Percentiles rank a stretch among this genome's conserved stretches.
Conservation (phyloP, 306 rosid genomes). For the Ammopiptanthus mongolicus region DNA sequence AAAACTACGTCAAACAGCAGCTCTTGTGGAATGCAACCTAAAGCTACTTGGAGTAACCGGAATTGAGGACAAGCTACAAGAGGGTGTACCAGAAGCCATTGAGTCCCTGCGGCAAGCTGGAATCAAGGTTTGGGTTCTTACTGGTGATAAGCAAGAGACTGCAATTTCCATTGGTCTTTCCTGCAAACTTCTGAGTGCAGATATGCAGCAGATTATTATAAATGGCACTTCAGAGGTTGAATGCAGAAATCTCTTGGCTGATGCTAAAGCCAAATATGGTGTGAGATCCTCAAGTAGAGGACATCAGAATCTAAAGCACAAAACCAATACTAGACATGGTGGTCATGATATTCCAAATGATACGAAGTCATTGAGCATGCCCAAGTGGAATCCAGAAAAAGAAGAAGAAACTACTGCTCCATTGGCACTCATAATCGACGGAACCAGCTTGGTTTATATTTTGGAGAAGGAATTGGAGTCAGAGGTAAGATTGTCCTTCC, state of each 20-base stretch:
- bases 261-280: constrained; percentile 50
- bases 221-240: constrained; percentile 61
- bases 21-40: constrained; percentile 58
- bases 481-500: constrained; percentile 52
- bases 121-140: constrained; percentile 89
- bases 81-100: constrained; percentile 79
- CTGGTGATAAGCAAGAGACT: constrained; percentile 95
- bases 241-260: constrained; percentile 58
- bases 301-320: constrained; percentile 18
- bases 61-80: constrained; percentile 86
- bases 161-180: constrained; percentile 84
- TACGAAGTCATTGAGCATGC: constrained; percentile 26
- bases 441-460: constrained; percentile 79
- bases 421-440: constrained; percentile 76
- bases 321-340: constrained; percentile 24
- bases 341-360: constrained; percentile 22
- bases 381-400: constrained; percentile 31
- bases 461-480: constrained; percentile 65
- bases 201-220: constrained; percentile 59
- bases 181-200: constrained; percentile 67
- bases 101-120: constrained; percentile 83
- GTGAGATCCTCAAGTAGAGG: constrained; percentile 30
- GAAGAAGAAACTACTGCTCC: constrained; percentile 37
- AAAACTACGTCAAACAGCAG: constrained; percentile 67
- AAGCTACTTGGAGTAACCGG: constrained; percentile 72